Evolutionary conservation across 306 rosid genomes (phyloP).

Genomic region (Rubus idaeus): DNA sequence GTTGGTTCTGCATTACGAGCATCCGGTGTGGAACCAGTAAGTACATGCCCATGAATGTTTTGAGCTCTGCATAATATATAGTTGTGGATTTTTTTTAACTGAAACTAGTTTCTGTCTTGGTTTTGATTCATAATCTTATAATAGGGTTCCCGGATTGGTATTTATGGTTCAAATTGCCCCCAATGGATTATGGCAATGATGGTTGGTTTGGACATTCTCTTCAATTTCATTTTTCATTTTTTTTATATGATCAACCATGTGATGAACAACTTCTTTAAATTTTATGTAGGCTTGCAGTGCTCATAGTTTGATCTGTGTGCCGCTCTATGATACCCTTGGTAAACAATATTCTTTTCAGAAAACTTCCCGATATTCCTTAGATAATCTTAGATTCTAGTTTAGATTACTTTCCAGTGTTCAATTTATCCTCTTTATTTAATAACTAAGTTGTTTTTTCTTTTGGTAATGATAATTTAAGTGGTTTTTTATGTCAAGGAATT

Average conservation of each 20-base stretch:
- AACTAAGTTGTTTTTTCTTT: neutral
- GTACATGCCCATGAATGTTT: constrained; percentile 9
- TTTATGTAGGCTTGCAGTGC: constrained; percentile 71
- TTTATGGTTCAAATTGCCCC: constrained; percentile 83
- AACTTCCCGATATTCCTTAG: neutral
- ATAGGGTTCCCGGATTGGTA: constrained; percentile 72
- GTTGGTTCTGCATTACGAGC: constrained; percentile 78
- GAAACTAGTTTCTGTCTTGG: neutral
- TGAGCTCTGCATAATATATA: neutral
- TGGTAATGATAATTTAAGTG: neutral
- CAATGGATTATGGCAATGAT: constrained; percentile 86
- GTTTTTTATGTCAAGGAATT: neutral
- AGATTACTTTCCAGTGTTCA: neutral
- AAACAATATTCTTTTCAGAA: constrained; percentile 12
- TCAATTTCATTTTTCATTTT: neutral
- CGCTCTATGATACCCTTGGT: constrained; percentile 94
- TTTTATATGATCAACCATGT: constrained; percentile 6
- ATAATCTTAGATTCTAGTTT: neutral
- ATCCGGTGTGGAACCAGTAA: constrained; percentile 72
- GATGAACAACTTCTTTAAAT: constrained; percentile 13
- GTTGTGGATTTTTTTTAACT: neutral
- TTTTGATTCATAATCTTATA: constrained; percentile 8
- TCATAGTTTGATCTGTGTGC: constrained; percentile 76
- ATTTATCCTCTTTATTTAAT: neutral
- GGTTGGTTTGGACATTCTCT: constrained; percentile 41